Conservation (phyloP, 306 rosid genomes). For the Abrus pulchellus region DNA sequence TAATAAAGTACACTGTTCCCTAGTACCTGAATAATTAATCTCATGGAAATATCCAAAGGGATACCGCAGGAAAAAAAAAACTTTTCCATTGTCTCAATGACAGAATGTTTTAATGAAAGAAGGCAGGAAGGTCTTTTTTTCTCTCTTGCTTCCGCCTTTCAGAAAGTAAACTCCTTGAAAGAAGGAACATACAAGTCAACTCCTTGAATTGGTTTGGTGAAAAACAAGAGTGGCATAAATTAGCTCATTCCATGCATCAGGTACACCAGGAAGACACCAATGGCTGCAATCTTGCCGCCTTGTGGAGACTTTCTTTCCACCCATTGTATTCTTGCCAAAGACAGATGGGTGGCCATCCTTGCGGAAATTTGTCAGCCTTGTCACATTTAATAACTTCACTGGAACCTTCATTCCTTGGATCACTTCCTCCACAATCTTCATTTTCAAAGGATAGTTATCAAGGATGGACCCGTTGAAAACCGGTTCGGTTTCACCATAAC, state of each 20-base stretch:
- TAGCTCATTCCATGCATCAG: conserved; percentile 93
- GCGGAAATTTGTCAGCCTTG: conserved; percentile 90
- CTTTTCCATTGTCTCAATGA: not conserved
- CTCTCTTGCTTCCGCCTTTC: not conserved
- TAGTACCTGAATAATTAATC: not conserved
- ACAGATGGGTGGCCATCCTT: conserved; percentile 95
- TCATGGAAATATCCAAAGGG: not conserved
- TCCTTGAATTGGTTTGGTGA: conserved; percentile 57
- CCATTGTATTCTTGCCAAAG: conserved; percentile 56
- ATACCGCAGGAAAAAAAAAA: not conserved
- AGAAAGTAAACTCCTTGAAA: conserved; percentile 2
- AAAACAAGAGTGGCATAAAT: conserved; percentile 74
- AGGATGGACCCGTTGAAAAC: conserved; percentile 75
- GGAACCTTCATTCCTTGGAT: conserved; percentile 78
- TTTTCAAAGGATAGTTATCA: conserved; percentile 82
- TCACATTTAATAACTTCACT: conserved; percentile 78
- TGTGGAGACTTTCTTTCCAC: conserved; percentile 62
- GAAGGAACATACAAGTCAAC: conserved; percentile 32
- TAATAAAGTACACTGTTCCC: conserved; percentile 3
- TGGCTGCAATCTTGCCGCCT: conserved; percentile 92
- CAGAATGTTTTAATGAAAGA: not conserved
- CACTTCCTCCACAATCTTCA: conserved; percentile 89
- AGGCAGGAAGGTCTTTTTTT: not conserved
- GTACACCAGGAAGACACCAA: conserved; percentile 98
- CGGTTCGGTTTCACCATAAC: conserved; percentile 89